Conservation (phyloP, 768 basidiomycete genomes). For the Cystobasidium ongulense region DNA sequence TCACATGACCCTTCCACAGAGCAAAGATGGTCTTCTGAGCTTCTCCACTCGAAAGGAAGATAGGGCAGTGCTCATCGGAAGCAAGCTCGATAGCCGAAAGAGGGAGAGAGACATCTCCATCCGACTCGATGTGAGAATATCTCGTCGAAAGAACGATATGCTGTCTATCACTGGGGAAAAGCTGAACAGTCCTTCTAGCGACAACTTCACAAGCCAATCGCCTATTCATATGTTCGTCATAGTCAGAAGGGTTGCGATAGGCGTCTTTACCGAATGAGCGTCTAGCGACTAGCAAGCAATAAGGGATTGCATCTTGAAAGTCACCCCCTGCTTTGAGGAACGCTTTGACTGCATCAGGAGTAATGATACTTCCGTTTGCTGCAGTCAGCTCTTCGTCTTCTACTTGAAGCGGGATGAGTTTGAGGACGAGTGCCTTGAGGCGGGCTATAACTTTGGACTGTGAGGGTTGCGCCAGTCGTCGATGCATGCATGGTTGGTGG, state of each 20-base stretch:
- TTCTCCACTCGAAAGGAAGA: conserved; percentile 40
- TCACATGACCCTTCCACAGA: conserved; percentile 37
- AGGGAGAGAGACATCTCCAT: conserved; percentile 40
- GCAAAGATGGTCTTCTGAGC: conserved; percentile 41
- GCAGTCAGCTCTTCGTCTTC: conserved; percentile 24
- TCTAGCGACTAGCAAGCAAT: conserved; percentile 39
- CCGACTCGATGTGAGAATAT: conserved; percentile 37
- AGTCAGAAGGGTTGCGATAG: conserved; percentile 37
- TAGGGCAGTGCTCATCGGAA: conserved; percentile 39
- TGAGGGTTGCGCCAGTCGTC: no score
- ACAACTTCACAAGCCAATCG: conserved; percentile 35
- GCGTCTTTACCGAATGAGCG: conserved; percentile 32
- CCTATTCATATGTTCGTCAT: conserved; percentile 39
- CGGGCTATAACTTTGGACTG: conserved; percentile 19
- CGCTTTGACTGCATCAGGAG: conserved; percentile 35
- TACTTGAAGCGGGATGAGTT: conserved; percentile 41
- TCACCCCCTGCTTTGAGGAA: conserved; percentile 38
- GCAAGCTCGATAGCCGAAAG: conserved; percentile 39
- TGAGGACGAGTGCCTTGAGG: conserved; percentile 34
- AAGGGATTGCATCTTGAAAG: conserved; percentile 38
- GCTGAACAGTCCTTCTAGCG: conserved; percentile 19
- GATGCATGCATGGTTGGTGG: no score
- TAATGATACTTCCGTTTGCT: conserved; percentile 36
- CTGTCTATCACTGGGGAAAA: conserved; percentile 16
- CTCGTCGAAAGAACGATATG: conserved; percentile 29